Conservation (phyloP, 176 grass and related monocot species). For the Phyllostachys edulis region DNA sequence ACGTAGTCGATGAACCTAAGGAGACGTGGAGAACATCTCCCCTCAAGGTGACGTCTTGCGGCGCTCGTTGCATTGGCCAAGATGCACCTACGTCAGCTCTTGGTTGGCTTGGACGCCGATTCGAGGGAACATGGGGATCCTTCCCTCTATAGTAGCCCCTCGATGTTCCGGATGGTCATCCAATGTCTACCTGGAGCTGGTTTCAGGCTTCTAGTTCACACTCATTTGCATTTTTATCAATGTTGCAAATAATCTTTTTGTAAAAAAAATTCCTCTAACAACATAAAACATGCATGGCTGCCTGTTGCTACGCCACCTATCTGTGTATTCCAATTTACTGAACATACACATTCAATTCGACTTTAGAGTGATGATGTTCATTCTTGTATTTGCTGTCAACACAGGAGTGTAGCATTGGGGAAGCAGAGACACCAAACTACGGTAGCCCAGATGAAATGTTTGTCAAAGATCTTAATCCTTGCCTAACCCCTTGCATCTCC, state of each 20-base stretch:
- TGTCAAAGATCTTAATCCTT: slow-evolving; percentile 91
- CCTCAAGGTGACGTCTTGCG: no score
- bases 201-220: background rate
- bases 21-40: no score
- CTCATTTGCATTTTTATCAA: background rate
- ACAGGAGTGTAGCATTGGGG: slow-evolving; percentile 71
- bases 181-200: no score
- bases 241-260: background rate
- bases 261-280: background rate
- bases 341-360: background rate
- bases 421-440: slow-evolving; percentile 52
- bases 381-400: background rate
- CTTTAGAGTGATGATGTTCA: background rate
- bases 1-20: no score
- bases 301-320: background rate
- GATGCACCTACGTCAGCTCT: no score
- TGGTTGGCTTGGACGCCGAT: no score
- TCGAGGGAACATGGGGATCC: no score
- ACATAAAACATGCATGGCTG: background rate
- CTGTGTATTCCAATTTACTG: background rate
- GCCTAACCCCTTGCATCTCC: slow-evolving; percentile 81
- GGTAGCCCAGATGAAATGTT: slow-evolving; percentile 92
- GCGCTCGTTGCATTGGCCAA: no score
- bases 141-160: no score
- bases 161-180: no score